Evolutionary conservation across 805 yeast species (phyloP).

Genomic region (Cyberlindnera amylophila): DNA sequence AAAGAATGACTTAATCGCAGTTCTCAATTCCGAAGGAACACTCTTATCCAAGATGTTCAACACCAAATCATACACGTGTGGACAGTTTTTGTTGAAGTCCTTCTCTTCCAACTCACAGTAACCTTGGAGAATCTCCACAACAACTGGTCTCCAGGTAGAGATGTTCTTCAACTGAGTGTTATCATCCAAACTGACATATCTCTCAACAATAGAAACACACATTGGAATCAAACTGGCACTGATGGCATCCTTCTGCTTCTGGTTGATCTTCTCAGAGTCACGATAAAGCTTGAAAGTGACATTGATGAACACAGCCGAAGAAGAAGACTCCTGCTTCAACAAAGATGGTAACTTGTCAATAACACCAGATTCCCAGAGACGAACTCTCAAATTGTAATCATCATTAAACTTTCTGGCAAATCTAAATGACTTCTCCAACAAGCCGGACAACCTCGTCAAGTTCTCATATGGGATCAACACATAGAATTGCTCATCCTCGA

Average conservation of each 20-base stretch:
- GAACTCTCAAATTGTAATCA: constrained; percentile 80
- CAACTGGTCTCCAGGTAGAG: constrained; percentile 87
- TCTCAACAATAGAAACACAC: constrained; percentile 64
- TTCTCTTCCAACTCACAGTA: constrained; percentile 69
- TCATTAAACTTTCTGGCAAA: constrained; percentile 88
- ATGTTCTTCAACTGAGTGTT: constrained; percentile 73
- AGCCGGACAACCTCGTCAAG: constrained; percentile 53
- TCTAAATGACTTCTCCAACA: constrained; percentile 65
- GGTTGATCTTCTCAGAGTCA: constrained; percentile 50
- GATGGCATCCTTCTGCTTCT: constrained; percentile 45
- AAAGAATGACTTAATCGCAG: constrained; percentile 57
- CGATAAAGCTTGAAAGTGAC: constrained; percentile 77
- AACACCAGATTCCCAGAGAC: constrained; percentile 87
- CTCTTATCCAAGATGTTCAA: constrained; percentile 57
- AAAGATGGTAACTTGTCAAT: constrained; percentile 91
- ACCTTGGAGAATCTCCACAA: constrained; percentile 82
- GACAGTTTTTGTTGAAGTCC: constrained; percentile 60
- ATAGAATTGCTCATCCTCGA: constrained; percentile 68
- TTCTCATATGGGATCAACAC: constrained; percentile 63
- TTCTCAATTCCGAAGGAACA: constrained; percentile 57
- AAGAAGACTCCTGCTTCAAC: constrained; percentile 84
- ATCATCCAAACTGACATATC: constrained; percentile 72
- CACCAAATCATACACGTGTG: constrained; percentile 57
- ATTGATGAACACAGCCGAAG: constrained; percentile 82
- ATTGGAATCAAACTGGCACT: constrained; percentile 58